Conservation (phyloP, 2,329 filamentous ascomycete genomes). For the Pseudogymnoascus verrucosus region DNA sequence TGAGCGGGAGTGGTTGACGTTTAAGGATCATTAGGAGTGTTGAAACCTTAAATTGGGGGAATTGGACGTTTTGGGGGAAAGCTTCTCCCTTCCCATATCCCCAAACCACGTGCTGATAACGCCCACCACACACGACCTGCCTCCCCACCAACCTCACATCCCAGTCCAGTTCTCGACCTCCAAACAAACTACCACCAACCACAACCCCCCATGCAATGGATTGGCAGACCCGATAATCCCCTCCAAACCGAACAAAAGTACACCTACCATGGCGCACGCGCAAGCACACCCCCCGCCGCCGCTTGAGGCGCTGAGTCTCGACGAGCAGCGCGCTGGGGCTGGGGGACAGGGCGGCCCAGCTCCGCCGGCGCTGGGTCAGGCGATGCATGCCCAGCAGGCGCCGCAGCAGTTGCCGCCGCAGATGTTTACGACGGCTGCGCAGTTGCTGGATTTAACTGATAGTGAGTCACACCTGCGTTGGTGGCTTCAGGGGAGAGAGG, state of each 20-base stretch:
- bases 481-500: not conserved
- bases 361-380: slow-evolving; percentile 15
- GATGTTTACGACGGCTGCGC: slow-evolving; percentile 97
- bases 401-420: slow-evolving; percentile 72
- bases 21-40: not conserved
- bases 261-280: not conserved
- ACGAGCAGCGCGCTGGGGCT: not conserved
- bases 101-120: slow-evolving; percentile 6
- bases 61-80: not conserved
- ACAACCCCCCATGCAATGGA: slow-evolving; percentile 5
- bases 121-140: not conserved
- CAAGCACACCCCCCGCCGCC: not conserved
- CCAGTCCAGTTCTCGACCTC: not conserved
- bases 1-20: not conserved
- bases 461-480: slow-evolving; percentile 52
- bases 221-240: not conserved
- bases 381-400: slow-evolving; percentile 18
- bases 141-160: not conserved
- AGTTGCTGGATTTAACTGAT: slow-evolving; percentile 91
- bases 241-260: not conserved
- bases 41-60: not conserved
- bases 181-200: not conserved
- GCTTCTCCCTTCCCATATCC: not conserved
- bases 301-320: not conserved
- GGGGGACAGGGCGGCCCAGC: slow-evolving; percentile 13